Conservation (phyloP, 1,284 basidiomycete genomes). For the Thecaphora thlaspeos region DNA sequence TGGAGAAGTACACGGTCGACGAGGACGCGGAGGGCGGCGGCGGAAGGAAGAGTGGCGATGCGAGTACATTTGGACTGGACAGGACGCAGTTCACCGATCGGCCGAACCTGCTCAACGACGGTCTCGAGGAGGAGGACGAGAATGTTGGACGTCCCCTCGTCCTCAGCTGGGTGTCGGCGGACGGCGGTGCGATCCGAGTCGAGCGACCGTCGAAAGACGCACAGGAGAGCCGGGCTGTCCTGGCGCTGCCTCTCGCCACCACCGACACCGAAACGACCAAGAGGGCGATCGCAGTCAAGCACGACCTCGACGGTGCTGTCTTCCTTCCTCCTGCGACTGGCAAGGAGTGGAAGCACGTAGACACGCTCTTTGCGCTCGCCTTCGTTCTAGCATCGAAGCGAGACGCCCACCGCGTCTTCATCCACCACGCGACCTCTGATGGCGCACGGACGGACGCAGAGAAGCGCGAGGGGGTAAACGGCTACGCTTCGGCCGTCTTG, state of each 20-base stretch:
- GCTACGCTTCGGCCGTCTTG: constrained; percentile 17
- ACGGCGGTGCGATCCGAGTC: constrained; percentile 1
- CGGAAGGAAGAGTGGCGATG: too few relatives aligned
- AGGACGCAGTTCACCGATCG: constrained; percentile 4
- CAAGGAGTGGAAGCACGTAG: constrained; percentile 69
- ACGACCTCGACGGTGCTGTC: constrained; percentile 77
- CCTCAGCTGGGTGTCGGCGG: constrained; percentile 65
- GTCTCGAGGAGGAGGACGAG: constrained; percentile 78
- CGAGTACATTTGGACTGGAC: too few relatives aligned
- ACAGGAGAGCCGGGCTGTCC: constrained; percentile 9
- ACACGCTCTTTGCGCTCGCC: constrained; percentile 81
- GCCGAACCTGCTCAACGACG: constrained; percentile 73
- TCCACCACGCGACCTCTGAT: neutral
- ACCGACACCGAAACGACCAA: neutral
- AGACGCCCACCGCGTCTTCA: constrained; percentile 47
- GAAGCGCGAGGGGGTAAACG: constrained; percentile 4
- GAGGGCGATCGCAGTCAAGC: constrained; percentile 67
- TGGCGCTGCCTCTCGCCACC: constrained; percentile 20
- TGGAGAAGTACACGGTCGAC: constrained; percentile 78
- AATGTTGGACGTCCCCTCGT: constrained; percentile 67
- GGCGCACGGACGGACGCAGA: neutral
- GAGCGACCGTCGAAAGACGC: constrained; percentile 8
- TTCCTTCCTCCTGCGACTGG: constrained; percentile 61
- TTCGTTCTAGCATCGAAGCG: constrained; percentile 90
- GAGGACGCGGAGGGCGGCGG: constrained; percentile 61